Percentiles rank a stretch among this genome's conserved stretches.
Conservation (phyloP, 208 protist genomes). For the Acanthamoeba royreba region DNA sequence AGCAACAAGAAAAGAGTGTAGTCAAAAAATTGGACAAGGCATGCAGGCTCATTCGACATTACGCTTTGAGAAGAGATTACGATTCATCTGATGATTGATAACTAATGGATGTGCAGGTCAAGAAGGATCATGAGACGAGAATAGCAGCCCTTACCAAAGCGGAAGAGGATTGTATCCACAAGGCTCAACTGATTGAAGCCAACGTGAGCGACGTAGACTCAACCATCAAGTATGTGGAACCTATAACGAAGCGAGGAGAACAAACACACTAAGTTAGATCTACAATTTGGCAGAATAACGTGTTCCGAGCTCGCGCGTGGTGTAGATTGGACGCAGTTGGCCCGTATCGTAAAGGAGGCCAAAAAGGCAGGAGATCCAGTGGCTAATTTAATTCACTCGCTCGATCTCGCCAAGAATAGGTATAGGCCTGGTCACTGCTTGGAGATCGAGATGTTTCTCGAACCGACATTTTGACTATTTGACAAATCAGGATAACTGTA, state of each 20-base stretch:
- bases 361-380: constrained; percentile 14
- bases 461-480: background rate
- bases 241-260: background rate
- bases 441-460: background rate
- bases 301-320: constrained; percentile 17
- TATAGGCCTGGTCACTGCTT: background rate
- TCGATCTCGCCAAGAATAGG: constrained; percentile 87
- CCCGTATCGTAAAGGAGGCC: background rate
- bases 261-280: background rate
- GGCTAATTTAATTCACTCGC: constrained; percentile 85
- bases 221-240: background rate
- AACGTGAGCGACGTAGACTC: constrained; percentile 19
- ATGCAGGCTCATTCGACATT: constrained; percentile 22
- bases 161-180: background rate
- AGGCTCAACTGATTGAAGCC: constrained; percentile 54
- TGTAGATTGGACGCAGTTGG: constrained; percentile 51
- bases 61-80: background rate
- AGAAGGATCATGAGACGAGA: background rate
- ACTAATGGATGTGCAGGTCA: background rate
- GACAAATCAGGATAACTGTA: background rate
- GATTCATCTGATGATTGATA: background rate
- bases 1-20: constrained; percentile 73
- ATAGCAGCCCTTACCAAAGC: background rate
- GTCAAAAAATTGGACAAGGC: constrained; percentile 91
- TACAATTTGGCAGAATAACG: constrained; percentile 44